A percentile compares a stretch with the other conserved stretches of the same genome.
Conservation (phyloP, 169 alveolate genomes). For the Toxoplasma gondii region DNA sequence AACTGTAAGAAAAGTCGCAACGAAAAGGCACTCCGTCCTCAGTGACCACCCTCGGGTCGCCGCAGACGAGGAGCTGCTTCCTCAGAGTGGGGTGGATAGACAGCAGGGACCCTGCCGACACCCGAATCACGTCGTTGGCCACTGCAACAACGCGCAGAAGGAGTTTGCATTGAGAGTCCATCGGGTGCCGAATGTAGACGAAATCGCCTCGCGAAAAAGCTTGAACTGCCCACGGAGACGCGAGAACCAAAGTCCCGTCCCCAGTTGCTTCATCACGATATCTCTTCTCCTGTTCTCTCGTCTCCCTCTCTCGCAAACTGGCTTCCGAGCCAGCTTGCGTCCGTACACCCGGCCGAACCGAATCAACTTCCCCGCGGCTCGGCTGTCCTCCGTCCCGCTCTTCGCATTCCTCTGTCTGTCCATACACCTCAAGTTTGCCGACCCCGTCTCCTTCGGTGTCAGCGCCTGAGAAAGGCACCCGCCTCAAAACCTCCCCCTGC, state of each 20-base stretch:
- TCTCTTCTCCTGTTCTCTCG: background rate
- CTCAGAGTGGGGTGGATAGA: conserved; percentile 29
- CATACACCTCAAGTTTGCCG: too few relatives aligned
- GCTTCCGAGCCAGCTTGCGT: background rate
- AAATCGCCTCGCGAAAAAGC: background rate
- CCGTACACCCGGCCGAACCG: too few relatives aligned
- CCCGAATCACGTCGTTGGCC: conserved; percentile 5
- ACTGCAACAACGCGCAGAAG: conserved; percentile 7
- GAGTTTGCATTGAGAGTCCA: background rate
- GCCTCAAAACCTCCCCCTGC: too few relatives aligned
- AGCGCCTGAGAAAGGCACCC: too few relatives aligned
- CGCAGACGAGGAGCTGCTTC: conserved; percentile 20
- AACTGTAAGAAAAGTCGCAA: background rate
- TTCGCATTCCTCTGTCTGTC: background rate
- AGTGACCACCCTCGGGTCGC: conserved; percentile 22
- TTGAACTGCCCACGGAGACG: background rate
- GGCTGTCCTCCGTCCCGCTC: background rate
- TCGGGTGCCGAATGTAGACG: conserved; percentile 23
- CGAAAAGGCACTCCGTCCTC: background rate
- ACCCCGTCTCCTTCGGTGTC: too few relatives aligned
- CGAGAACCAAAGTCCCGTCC: background rate
- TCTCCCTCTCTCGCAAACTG: background rate
- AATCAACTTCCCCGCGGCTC: background rate
- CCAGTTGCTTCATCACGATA: background rate
- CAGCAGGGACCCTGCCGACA: background rate